phyloP scores from a whole-genome alignment of 2,329 filamentous ascomycete species.

The Nothopassalora personata region DNA sequence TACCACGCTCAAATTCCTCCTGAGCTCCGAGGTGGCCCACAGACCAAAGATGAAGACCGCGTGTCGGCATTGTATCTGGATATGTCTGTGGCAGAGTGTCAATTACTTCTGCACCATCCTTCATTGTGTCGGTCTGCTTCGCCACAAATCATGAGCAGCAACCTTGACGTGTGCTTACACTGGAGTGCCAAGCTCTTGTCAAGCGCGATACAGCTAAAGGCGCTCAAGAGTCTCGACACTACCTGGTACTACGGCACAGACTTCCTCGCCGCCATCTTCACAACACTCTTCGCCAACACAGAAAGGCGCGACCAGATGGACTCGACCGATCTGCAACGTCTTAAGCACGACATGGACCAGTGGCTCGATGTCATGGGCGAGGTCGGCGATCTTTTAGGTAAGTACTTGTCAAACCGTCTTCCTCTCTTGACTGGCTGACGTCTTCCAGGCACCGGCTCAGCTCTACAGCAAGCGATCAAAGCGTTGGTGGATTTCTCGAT shows the following conservation, averaged over 20 bases:
- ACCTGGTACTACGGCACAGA: conserved; percentile 72
- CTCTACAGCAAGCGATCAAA: conserved; percentile 45
- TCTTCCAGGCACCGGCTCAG: conserved; percentile 37
- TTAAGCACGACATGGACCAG: conserved; percentile 62
- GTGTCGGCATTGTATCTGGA: conserved; percentile 47
- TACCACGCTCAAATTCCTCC: conserved; percentile 62
- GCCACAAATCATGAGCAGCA: conserved; percentile 55
- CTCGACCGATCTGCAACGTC: conserved; percentile 51
- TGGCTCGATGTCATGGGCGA: conserved; percentile 67
- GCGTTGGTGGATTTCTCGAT: conserved; percentile 47
- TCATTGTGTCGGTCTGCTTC: conserved; percentile 47
- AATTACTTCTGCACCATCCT: conserved; percentile 50
- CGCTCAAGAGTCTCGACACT: conserved; percentile 65
- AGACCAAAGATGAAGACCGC: conserved; percentile 43
- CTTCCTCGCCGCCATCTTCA: conserved; percentile 68
- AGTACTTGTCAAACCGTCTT: conserved; percentile 26
- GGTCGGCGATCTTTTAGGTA: conserved; percentile 62
- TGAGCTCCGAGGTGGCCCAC: conserved; percentile 49
- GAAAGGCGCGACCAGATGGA: conserved; percentile 59
- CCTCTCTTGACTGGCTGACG: background rate
- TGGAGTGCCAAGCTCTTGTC: conserved; percentile 60
- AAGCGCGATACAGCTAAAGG: conserved; percentile 54
- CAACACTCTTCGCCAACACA: conserved; percentile 63
- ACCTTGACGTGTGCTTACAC: conserved; percentile 56
- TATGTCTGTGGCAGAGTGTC: conserved; percentile 45